Percentiles rank a stretch among this genome's conserved stretches.
These are phyloP conservation scores for Fraxinus xanthoxyloides DNA, from an alignment of 305 asterid genomes.

Conservation along the genomic window DNA sequence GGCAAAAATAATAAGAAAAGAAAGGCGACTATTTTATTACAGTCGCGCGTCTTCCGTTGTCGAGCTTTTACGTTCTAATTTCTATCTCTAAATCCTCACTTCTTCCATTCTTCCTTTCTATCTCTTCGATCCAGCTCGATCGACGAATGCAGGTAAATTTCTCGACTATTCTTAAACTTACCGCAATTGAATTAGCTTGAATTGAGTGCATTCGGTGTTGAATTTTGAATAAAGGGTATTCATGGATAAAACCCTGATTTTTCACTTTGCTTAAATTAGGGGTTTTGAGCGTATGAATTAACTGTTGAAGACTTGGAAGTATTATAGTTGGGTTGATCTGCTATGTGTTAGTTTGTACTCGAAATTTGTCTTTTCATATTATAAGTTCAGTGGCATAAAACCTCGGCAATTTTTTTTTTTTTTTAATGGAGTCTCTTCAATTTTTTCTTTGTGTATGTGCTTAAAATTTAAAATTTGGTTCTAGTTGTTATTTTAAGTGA, in stretches of 20 bases:
- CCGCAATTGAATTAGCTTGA: slow-evolving; percentile 19
- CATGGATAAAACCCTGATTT: slow-evolving; percentile 41
- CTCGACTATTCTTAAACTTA: slow-evolving; percentile 7
- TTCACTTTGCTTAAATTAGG: slow-evolving; percentile 28
- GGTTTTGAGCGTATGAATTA: slow-evolving; percentile 24
- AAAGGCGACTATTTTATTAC: background rate
- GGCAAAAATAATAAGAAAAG: background rate
- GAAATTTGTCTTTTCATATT: slow-evolving; percentile 1
- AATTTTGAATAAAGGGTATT: slow-evolving; percentile 22
- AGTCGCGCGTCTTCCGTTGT: background rate
- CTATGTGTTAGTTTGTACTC: slow-evolving; percentile 11
- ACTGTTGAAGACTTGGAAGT: slow-evolving; percentile 8
- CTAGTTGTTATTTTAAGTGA: background rate
- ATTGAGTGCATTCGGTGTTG: slow-evolving; percentile 1
- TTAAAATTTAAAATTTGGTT: background rate
- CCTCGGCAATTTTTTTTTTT: background rate
- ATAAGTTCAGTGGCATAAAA: slow-evolving; percentile 10
- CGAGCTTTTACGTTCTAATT: slow-evolving; percentile 20
- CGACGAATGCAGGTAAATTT: slow-evolving; percentile 38
- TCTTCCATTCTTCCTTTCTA: slow-evolving; percentile 8
- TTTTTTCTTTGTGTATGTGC: background rate
- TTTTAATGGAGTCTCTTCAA: background rate
- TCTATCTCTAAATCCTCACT: slow-evolving; percentile 14
- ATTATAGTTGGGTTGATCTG: slow-evolving; percentile 8
- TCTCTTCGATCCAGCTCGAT: slow-evolving; percentile 38